Evolutionary conservation across 2,329 filamentous ascomycete species (phyloP), one percentile per base, ranked within the genome.

Genomic region (Aspergillus terreus): DNA sequence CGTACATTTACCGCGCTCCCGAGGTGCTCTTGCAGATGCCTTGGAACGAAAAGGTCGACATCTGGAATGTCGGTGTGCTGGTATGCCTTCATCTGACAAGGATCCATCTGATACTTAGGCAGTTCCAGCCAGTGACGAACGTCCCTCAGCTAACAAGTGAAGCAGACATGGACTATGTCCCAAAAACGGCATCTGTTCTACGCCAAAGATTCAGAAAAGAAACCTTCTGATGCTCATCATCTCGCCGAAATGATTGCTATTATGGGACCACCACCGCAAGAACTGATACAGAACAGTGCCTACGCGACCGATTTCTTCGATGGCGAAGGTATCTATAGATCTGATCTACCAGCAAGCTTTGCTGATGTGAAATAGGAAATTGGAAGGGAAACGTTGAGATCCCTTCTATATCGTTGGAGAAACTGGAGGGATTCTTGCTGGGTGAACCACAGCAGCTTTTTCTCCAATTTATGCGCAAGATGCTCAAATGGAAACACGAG

Each of bases 251-350:
- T 74, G 63, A 64, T 75, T 4, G 67, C 71, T 2, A 50, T 74
- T 6, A 59, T 76, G 50, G 71, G 71, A 0, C 65, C 60, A 1
- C 73, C 72, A 2, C 68, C 68, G 2, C 57, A 52, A 44, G 58
- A 63, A 2, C 69, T 75, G 38, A 45, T 75, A 38, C 42, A 63
- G 44, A 58, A 67, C 2, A 72, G 68, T 40, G 57, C 61, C 4
- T 59, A 54, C 40, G 50, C 52, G n/a, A 51, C 6, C 1, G 25
- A 56, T 9, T 59, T 54, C 32, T 62, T 62, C 36, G 56, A 61
- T 52, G 44, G 15, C 4, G 33, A 57, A 21, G 55, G 58, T 61
- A 55, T 30, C 10, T 4, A 43, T 43, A 9, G n/a, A 6, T 35
- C 36, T 17, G 17, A 1, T 33, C 17, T 4, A 33, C 35, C 17